These are phyloP conservation scores for Wilcoxina mikolae DNA, from an alignment of 495 filamentous ascomycete species.

Conservation along the genomic window DNA sequence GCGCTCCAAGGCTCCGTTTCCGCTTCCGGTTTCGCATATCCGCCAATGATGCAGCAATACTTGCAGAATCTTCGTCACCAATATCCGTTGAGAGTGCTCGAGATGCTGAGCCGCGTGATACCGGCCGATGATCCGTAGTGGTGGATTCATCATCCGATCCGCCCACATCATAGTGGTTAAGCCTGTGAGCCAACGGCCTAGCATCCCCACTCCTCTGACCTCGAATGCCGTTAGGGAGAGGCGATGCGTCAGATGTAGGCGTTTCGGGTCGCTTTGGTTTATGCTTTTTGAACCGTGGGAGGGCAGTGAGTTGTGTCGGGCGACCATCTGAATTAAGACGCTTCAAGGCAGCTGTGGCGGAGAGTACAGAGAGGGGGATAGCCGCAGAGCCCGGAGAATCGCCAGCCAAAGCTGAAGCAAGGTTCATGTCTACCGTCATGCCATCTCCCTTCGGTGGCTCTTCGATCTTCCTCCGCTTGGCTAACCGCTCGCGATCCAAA, in stretches of 20 bases:
- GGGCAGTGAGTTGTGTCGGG: conserved; percentile 12
- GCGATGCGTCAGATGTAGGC: conserved; percentile 13
- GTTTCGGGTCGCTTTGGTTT: conserved; percentile 15
- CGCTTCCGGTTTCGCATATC: conserved; percentile 17
- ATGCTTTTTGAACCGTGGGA: conserved; percentile 29
- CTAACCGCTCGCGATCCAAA: conserved; percentile 66
- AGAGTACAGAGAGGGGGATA: not conserved
- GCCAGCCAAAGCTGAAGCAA: not conserved
- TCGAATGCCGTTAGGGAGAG: conserved; percentile 3
- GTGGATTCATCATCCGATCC: conserved; percentile 28
- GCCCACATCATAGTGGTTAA: conserved; percentile 26
- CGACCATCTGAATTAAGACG: not conserved
- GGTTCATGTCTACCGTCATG: not conserved
- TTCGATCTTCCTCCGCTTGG: conserved; percentile 61
- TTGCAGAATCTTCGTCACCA: conserved; percentile 25
- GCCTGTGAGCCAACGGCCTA: conserved; percentile 23
- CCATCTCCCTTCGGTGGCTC: conserved; percentile 31
- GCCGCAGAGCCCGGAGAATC: no score
- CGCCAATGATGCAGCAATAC: conserved; percentile 10
- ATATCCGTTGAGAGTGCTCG: conserved; percentile 24
- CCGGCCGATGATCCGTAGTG: conserved; percentile 23
- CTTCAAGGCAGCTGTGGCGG: not conserved
- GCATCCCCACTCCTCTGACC: conserved; percentile 12
- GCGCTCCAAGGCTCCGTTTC: conserved; percentile 25
- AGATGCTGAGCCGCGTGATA: conserved; percentile 19